Evolutionary conservation across 2,329 filamentous ascomycete species (phyloP).

Genomic region (Diplodia seriata): DNA sequence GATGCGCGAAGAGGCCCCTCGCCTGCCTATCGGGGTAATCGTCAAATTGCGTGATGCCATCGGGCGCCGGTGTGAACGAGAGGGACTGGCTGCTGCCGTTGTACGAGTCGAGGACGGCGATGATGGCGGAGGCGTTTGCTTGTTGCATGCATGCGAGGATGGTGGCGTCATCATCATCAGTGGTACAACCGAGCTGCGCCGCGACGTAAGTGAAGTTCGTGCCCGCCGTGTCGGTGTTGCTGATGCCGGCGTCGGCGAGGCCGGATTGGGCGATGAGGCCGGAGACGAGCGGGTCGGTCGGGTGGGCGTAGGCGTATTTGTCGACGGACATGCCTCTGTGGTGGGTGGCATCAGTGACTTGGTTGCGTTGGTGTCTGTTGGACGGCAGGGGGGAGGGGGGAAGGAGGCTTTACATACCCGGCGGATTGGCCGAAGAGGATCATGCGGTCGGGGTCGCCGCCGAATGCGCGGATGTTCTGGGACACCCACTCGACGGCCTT

Average conservation of each 20-base stretch:
- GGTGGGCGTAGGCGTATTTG: constrained; percentile 54
- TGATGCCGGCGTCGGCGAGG: constrained; percentile 46
- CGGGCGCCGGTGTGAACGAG: constrained; percentile 41
- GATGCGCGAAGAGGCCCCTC: constrained; percentile 34
- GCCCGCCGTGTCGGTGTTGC: constrained; percentile 38
- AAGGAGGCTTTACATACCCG: constrained; percentile 49
- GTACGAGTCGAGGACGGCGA: constrained; percentile 44
- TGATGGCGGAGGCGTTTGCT: constrained; percentile 41
- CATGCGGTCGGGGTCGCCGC: constrained; percentile 47
- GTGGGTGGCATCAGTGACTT: not conserved
- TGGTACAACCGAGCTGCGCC: constrained; percentile 44
- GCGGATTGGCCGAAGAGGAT: constrained; percentile 50
- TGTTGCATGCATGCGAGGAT: constrained; percentile 50
- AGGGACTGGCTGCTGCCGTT: constrained; percentile 36
- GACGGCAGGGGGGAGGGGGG: constrained; percentile 36
- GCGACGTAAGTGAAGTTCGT: constrained; percentile 52
- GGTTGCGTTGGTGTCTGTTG: no score
- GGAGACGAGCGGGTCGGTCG: constrained; percentile 57
- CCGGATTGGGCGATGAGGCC: constrained; percentile 57
- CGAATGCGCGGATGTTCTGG: constrained; percentile 48
- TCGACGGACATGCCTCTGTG: constrained; percentile 57
- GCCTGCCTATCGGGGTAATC: constrained; percentile 47
- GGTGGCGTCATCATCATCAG: constrained; percentile 36
- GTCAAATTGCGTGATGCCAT: constrained; percentile 44
- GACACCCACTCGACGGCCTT: constrained; percentile 51